A percentile compares a stretch with the other conserved stretches of the same genome.
Evolutionary conservation across 306 rosid species (phyloP).

Genomic region (Argentina anserina): DNA sequence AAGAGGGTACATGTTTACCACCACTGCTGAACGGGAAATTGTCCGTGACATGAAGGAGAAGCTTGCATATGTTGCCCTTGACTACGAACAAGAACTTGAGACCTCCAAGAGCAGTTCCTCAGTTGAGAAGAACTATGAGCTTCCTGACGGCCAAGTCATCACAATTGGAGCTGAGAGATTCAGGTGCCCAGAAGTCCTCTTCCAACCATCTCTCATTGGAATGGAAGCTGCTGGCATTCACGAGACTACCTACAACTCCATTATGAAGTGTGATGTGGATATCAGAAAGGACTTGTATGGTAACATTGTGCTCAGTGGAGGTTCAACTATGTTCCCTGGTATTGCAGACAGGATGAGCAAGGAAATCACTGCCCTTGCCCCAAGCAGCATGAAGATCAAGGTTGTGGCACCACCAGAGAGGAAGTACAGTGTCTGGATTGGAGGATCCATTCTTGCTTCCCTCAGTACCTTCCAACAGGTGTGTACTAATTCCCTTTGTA

Average conservation of each 20-base stretch:
- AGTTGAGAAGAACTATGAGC: conserved; percentile 93
- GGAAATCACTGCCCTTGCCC: conserved; percentile 97
- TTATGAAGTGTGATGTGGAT: conserved; percentile 99
- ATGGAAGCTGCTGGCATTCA: conserved; percentile 99
- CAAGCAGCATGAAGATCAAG: conserved; percentile 99
- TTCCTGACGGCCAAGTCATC: conserved; percentile 90
- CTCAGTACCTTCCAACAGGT: conserved; percentile 99
- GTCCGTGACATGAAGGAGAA: conserved; percentile 99
- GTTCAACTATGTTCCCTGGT: conserved; percentile 98
- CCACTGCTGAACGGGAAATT: conserved; percentile 98
- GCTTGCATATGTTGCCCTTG: conserved; percentile 94
- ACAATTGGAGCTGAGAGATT: conserved; percentile 97
- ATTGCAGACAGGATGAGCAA: conserved; percentile 98
- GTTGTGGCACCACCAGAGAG: conserved; percentile 99
- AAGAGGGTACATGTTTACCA: conserved; percentile 98
- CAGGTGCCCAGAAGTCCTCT: conserved; percentile 94
- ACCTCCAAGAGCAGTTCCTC: conserved; percentile 95
- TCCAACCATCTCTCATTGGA: conserved; percentile 98
- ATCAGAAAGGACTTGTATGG: conserved; percentile 92
- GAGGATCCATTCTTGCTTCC: conserved; percentile 98
- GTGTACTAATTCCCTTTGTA: background rate
- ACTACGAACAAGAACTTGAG: conserved; percentile 92
- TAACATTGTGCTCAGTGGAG: conserved; percentile 96
- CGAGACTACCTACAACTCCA: conserved; percentile 95
- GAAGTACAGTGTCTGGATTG: conserved; percentile 98